A percentile compares a stretch with the other conserved stretches of the same genome.
Conservation (phyloP, 495 filamentous ascomycete genomes). For the Amphirosellinia nigrospora region DNA sequence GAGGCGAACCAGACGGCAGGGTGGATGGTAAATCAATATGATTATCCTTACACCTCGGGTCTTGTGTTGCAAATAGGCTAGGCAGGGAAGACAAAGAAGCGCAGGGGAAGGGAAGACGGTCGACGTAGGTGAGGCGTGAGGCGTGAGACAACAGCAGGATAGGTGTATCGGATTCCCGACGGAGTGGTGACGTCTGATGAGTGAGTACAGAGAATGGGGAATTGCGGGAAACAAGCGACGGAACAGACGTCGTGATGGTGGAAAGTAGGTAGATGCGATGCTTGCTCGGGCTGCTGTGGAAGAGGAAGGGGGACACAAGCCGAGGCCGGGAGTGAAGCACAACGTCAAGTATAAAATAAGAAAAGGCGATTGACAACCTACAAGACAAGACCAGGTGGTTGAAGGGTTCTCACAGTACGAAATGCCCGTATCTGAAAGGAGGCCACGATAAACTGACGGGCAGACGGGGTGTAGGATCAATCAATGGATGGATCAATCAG, state of each 20-base stretch:
- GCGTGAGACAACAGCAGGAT: neutral
- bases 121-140: conserved; percentile 1
- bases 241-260: neutral
- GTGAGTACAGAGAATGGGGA: no score
- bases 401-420: conserved; percentile 19
- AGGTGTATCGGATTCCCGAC: neutral
- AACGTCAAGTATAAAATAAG: neutral
- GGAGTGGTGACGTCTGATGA: conserved; percentile 5
- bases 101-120: neutral
- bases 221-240: neutral
- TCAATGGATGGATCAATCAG: conserved; percentile 18
- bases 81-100: conserved; percentile 22
- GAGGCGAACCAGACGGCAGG: neutral
- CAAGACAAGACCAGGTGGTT: conserved; percentile 5
- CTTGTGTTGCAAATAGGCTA: neutral
- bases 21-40: neutral
- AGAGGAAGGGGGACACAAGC: neutral
- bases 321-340: conserved; percentile 19
- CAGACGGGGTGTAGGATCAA: neutral
- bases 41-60: conserved; percentile 13
- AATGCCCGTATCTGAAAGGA: conserved; percentile 12
- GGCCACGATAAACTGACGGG: neutral
- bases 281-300: neutral
- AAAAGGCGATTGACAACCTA: conserved; percentile 9
- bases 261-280: no score